phyloP scores from a whole-genome alignment of 305 asterid species.

The Fraxinus sp. region DNA sequence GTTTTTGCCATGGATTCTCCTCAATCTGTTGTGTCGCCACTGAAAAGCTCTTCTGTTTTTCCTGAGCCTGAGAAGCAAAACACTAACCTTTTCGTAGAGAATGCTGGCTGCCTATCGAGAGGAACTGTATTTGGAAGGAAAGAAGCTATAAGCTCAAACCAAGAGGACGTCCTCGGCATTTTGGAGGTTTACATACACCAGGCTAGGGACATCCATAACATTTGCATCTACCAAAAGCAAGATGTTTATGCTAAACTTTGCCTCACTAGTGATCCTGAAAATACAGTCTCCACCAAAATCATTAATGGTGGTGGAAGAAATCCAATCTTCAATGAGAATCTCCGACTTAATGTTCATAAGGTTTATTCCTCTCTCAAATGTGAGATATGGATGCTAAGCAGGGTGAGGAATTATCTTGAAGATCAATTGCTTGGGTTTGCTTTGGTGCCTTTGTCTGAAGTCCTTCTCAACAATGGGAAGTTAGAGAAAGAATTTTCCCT shows the following conservation, averaged over 20 bases:
- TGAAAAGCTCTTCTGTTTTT: constrained; percentile 49
- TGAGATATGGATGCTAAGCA: constrained; percentile 98
- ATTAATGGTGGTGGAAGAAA: constrained; percentile 87
- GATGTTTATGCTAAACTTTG: constrained; percentile 95
- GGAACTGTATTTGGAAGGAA: constrained; percentile 41
- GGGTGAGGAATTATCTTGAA: constrained; percentile 88
- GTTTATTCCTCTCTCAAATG: constrained; percentile 78
- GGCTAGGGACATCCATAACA: constrained; percentile 91
- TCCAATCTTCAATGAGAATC: constrained; percentile 75
- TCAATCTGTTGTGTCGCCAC: constrained; percentile 79
- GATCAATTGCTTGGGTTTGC: constrained; percentile 96
- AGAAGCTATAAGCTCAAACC: constrained; percentile 33
- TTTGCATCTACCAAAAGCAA: constrained; percentile 93
- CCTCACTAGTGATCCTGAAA: constrained; percentile 79
- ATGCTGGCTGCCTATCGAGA: constrained; percentile 33
- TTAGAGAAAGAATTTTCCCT: constrained; percentile 81
- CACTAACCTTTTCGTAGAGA: constrained; percentile 32
- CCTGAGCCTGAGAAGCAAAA: constrained; percentile 58
- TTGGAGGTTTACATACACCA: constrained; percentile 80
- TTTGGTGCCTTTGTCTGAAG: constrained; percentile 80
- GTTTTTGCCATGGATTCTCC: constrained; percentile 72
- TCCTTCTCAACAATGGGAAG: constrained; percentile 59
- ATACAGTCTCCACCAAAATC: constrained; percentile 62
- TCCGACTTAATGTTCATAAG: constrained; percentile 52
- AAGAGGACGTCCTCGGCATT: constrained; percentile 51